These are phyloP conservation scores for Aspergillus japonicus DNA, from an alignment of 2,329 filamentous ascomycete genomes.

Conservation along the genomic window DNA sequence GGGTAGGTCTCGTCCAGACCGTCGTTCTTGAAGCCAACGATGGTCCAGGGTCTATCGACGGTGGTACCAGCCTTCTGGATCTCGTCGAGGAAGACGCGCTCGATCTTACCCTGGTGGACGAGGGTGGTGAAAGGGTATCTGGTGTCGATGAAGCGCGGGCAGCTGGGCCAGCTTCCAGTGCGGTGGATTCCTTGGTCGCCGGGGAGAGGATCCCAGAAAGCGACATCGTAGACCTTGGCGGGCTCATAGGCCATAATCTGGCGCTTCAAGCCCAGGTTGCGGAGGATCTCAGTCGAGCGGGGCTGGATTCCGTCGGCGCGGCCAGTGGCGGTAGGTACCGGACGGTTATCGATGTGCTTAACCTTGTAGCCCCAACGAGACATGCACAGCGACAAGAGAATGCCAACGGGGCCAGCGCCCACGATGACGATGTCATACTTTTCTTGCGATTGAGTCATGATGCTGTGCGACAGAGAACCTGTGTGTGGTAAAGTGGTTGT, in stretches of 20 bases:
- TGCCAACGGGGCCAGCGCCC: constrained; percentile 83
- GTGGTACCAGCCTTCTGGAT: constrained; percentile 58
- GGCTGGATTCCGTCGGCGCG: constrained; percentile 92
- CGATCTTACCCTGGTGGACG: constrained; percentile 62
- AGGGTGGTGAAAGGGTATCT: constrained; percentile 64
- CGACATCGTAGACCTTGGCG: constrained; percentile 75
- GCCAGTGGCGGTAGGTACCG: constrained; percentile 80
- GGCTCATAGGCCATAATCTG: constrained; percentile 84
- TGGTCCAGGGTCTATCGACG: constrained; percentile 62
- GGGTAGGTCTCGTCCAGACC: constrained; percentile 68
- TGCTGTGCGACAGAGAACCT: constrained; percentile 10
- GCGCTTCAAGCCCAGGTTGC: constrained; percentile 86
- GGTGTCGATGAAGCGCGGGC: constrained; percentile 74
- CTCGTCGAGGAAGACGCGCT: constrained; percentile 61
- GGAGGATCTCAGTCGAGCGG: constrained; percentile 78
- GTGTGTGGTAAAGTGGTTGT: neutral
- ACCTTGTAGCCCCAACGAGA: constrained; percentile 92
- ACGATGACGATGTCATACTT: constrained; percentile 75
- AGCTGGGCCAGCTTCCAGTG: constrained; percentile 76
- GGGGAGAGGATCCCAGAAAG: constrained; percentile 62
- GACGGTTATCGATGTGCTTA: constrained; percentile 89
- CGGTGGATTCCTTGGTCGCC: constrained; percentile 56
- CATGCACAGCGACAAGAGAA: constrained; percentile 83
- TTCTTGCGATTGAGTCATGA: constrained; percentile 37
- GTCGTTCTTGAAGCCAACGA: constrained; percentile 61